Base-by-base conservation (phyloP, 805 yeast genomes). In the Zygosaccharomyces pseudorouxii region DNA sequence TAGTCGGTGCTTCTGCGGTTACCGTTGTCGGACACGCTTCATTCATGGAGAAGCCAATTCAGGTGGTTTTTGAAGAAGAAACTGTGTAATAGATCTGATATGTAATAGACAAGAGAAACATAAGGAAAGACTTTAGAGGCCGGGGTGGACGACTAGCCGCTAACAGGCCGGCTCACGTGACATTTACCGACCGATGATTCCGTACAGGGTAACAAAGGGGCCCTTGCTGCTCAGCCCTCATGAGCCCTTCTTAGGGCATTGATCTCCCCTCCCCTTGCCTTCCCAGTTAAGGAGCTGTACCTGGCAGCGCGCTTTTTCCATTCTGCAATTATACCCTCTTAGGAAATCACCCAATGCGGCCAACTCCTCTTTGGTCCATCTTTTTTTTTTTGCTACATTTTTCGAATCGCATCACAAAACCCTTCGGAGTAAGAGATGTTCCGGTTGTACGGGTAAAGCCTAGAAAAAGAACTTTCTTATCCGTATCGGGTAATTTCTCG, bases 21-120 rank as follows among this genome's bases (percentile, higher is more conserved):
- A 67, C 85, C 31, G 86, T 92, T 36, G 71, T 89, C 41, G 77
- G 89, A 3, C 99, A 93, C 68, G 99, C 97, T 40, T 75, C 90
- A 3, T 73, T 92, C 54, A 76, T 93, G 79, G 98, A 93, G 64
- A 93, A 92, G 71, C 99, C 99, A 18, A 83, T 90, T 52, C 98
- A 93, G 71, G 82, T 92, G 33, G 90, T 92, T 16, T 93, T 92
- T 64, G 93, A 89, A 63, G 97, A 89, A 65, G 88, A 85, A 49
- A 53, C 68, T 18, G 69, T 65, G 14, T 65, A 50, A 49, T 18
- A 23, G 31, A 31, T 12, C 20, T 10, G 12, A 29, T 42, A 20
- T 33, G 22, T 20, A 10, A 25, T 9, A 22, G 29, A 41, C 19
- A 33, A 37, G 28, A 25, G 28, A 25, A 25, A 25, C 11, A 3